These are phyloP conservation scores for Monosporascus sp. DNA, from an alignment of 2,329 filamentous ascomycete species.

Conservation along the genomic window DNA sequence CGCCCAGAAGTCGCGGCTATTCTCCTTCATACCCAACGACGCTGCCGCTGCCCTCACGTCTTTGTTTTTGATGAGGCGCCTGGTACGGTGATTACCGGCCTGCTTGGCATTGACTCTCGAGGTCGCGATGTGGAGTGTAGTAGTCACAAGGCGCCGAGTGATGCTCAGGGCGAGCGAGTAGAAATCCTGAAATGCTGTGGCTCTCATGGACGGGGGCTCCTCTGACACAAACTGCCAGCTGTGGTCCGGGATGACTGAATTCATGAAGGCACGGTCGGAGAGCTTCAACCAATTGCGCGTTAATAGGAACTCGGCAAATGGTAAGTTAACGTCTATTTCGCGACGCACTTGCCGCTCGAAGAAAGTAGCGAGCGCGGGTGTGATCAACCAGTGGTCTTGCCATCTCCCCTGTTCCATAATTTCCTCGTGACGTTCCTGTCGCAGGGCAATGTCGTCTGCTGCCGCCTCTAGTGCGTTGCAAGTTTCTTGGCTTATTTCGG, in stretches of 20 bases:
- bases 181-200: constrained; percentile 73
- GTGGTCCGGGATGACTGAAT: constrained; percentile 51
- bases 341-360: constrained; percentile 9
- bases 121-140: not conserved
- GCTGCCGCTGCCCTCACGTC: constrained; percentile 47
- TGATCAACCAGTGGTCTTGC: constrained; percentile 63
- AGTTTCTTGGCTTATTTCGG: constrained; percentile 65
- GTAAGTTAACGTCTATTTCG: constrained; percentile 19
- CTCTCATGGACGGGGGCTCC: constrained; percentile 64
- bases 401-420: constrained; percentile 54
- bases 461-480: constrained; percentile 60
- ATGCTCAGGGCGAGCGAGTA: constrained; percentile 62
- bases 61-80: constrained; percentile 30
- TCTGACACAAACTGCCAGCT: constrained; percentile 63
- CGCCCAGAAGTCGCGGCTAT: constrained; percentile 41
- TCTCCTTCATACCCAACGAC: constrained; percentile 38
- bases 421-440: constrained; percentile 60
- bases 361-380: constrained; percentile 27
- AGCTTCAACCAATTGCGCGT: constrained; percentile 57
- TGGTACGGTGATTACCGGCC: constrained; percentile 18
- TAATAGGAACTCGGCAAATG: constrained; percentile 53
- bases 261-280: constrained; percentile 71
- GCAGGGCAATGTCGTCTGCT: constrained; percentile 59
- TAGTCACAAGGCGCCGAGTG: constrained; percentile 60
- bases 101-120: not conserved